phyloP scores from a whole-genome alignment of 495 filamentous ascomycete species.

The Penicillium pancosmium region DNA sequence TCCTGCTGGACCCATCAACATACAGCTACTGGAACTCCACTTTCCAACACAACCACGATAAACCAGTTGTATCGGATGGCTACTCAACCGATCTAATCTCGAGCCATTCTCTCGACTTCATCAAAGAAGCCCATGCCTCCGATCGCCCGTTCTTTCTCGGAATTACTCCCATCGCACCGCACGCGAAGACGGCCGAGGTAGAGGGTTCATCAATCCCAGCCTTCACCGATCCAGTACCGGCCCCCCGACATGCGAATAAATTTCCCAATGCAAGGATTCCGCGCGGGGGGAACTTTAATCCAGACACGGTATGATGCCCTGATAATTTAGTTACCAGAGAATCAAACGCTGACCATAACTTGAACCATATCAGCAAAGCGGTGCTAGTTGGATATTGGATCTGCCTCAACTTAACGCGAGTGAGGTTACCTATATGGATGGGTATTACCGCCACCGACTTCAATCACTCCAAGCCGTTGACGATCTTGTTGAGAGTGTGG shows the following conservation, averaged over 20 bases:
- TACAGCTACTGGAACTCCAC: slow-evolving; percentile 63
- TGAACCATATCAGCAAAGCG: slow-evolving; percentile 52
- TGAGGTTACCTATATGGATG: slow-evolving; percentile 59
- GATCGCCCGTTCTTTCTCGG: slow-evolving; percentile 58
- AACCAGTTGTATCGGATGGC: slow-evolving; percentile 30
- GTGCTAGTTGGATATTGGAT: slow-evolving; percentile 57
- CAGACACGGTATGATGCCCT: slow-evolving; percentile 33
- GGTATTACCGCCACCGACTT: slow-evolving; percentile 58
- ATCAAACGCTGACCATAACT: slow-evolving; percentile 25
- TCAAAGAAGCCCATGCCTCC: background rate
- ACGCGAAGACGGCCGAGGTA: slow-evolving; percentile 50
- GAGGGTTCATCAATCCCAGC: background rate
- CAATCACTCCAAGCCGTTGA: slow-evolving; percentile 61
- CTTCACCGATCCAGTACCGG: background rate
- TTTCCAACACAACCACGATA: slow-evolving; percentile 58
- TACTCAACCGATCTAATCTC: background rate
- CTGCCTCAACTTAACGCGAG: slow-evolving; percentile 47
- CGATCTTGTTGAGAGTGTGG: slow-evolving; percentile 58
- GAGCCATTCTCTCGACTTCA: slow-evolving; percentile 33
- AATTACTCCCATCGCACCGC: slow-evolving; percentile 60
- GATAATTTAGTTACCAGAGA: background rate
- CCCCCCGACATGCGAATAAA: slow-evolving; percentile 9
- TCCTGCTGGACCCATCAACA: slow-evolving; percentile 65
- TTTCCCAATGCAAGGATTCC: slow-evolving; percentile 13
- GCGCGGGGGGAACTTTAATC: slow-evolving; percentile 15